Percentiles rank a stretch among this genome's conserved stretches.
Conservation (phyloP, 192 early-diverging fungal species). For the Coemansia sp. region DNA sequence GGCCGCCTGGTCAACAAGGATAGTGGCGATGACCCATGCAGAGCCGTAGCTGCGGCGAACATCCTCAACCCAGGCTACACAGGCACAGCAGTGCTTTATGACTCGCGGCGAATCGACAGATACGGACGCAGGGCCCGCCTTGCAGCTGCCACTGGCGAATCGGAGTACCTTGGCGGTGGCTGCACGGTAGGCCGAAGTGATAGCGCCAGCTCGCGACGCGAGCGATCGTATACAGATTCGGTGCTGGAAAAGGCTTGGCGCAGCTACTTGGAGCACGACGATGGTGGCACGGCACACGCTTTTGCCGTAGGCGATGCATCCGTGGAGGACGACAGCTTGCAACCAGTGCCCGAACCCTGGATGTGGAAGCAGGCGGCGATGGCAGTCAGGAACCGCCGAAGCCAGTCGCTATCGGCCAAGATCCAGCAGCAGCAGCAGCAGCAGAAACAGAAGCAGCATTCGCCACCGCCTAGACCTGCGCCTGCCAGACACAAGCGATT, state of each 20-base stretch:
- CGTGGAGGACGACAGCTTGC: conserved; percentile 4
- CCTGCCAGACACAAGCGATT: background rate
- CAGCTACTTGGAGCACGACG: conserved; percentile 33
- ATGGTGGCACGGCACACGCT: conserved; percentile 21
- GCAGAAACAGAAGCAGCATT: background rate
- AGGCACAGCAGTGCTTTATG: background rate
- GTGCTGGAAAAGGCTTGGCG: conserved; percentile 45
- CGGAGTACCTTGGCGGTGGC: background rate
- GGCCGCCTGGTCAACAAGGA: background rate
- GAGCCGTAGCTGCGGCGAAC: background rate
- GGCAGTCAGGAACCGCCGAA: conserved; percentile 45
- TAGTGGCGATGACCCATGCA: background rate
- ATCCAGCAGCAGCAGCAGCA: conserved; percentile 10
- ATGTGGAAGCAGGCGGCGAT: conserved; percentile 52
- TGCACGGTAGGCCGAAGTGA: conserved; percentile 17
- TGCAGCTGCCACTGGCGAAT: background rate
- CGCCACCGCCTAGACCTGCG: background rate
- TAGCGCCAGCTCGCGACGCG: conserved; percentile 36
- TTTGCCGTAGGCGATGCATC: conserved; percentile 11
- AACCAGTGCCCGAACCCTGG: conserved; percentile 47
- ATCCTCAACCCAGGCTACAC: background rate
- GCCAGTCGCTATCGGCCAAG: conserved; percentile 35
- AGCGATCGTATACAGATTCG: conserved; percentile 48
- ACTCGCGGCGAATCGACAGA: background rate
- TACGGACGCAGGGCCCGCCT: background rate